Base-by-base conservation (phyloP, 495 filamentous ascomycete species). In the Neurospora tetrasperma region DNA sequence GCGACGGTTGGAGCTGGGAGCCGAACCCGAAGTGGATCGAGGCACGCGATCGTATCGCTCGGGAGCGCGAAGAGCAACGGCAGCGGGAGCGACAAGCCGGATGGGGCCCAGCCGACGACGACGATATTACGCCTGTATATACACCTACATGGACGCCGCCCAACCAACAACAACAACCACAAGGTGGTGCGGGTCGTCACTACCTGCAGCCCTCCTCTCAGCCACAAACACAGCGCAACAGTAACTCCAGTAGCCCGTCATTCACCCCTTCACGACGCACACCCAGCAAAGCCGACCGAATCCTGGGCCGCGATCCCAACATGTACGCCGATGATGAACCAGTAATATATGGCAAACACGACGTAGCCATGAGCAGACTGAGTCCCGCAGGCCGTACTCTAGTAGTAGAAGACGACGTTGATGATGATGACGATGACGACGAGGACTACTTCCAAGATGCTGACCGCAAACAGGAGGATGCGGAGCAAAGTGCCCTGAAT, bases 1-100 rank as follows among this genome's bases (percentile, higher is more conserved):
- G 94, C 11, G 93, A 99, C 78, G 96, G 96, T n/a, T 98, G 94
- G 94, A 88, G 82, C 76, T 99, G 96, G 96, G 94, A 97, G 77
- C 87, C 94, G 1, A 97, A 89, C 73, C 81, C 83, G 2, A 87
- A 86, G 73, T 96, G 93, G 87, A 74, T 92, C 18, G 89, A 88
- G 35, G 90, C 90, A 4, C 85, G 89, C 48, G 90, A 93, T 27
- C 80, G 82, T 3, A 77, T 93, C 41, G 84, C 88, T 3, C 70
- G 81, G 5, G 86, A 89, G 74, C 83, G 92, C 18, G 87, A 90
- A 69, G 83, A 86, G 70, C 89, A 92, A 73, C 79, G 83, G 31
- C 84, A 88, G 71, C 83, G 88, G 59, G 88, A 92, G 75, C 74
- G 80, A 20, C 79, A 78, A n/a, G 86, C 86, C 3, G 86, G 87